Percentiles rank a stretch among this genome's conserved stretches.
Conservation (phyloP, 305 asterid species). For the Stenogyne calaminthoides region DNA sequence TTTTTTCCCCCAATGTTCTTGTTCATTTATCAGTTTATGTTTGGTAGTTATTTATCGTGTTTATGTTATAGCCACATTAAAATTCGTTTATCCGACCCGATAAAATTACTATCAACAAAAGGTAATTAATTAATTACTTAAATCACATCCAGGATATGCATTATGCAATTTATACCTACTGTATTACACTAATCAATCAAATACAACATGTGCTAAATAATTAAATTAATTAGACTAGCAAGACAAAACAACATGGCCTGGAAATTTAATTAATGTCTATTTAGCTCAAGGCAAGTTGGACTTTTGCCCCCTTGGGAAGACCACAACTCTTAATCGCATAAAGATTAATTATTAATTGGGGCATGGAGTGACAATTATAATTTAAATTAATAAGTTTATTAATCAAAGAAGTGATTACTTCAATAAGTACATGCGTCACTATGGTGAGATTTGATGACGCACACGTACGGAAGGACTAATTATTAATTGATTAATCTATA, state of each 20-base stretch:
- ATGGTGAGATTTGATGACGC: slow-evolving; percentile 34
- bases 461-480: too few relatives aligned
- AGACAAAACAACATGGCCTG: slow-evolving; percentile 30
- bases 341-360: background rate
- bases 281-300: slow-evolving; percentile 24
- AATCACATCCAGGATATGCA: too few relatives aligned
- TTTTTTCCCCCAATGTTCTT: too few relatives aligned
- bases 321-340: background rate
- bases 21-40: too few relatives aligned
- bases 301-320: background rate
- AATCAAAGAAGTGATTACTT: slow-evolving; percentile 18
- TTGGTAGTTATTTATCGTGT: too few relatives aligned
- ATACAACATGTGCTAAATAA: background rate
- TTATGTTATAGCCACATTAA: too few relatives aligned
- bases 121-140: too few relatives aligned
- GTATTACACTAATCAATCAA: background rate
- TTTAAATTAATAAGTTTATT: background rate
- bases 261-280: slow-evolving; percentile 18
- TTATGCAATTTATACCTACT: background rate
- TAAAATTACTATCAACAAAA: too few relatives aligned
- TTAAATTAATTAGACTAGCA: background rate
- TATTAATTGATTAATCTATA: too few relatives aligned
- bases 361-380: background rate
- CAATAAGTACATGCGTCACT: slow-evolving; percentile 28
- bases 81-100: too few relatives aligned